Evolutionary conservation across 2,329 filamentous ascomycete species (phyloP).

Genomic region (Pseudomassariella vexata): DNA sequence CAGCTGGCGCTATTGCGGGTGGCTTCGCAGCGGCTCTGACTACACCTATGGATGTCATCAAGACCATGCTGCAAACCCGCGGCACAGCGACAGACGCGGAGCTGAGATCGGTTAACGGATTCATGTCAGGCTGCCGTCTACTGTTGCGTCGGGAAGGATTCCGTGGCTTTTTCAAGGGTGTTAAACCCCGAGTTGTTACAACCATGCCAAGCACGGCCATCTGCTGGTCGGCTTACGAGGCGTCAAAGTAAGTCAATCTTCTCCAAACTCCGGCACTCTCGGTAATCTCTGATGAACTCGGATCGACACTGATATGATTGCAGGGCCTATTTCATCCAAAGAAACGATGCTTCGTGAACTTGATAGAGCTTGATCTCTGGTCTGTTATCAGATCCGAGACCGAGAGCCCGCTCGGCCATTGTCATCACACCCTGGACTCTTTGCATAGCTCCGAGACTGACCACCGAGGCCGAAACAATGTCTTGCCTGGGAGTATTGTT

Average conservation of each 20-base stretch:
- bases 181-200: conserved; percentile 85
- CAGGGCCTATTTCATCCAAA: conserved; percentile 27
- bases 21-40: conserved; percentile 91
- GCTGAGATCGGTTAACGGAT: conserved; percentile 76
- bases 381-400: no score
- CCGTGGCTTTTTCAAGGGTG: conserved; percentile 85
- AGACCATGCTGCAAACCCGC: conserved; percentile 92
- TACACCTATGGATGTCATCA: conserved; percentile 96
- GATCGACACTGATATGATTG: conserved; percentile 1
- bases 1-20: conserved; percentile 86
- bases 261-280: neutral
- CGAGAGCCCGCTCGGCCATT: no score
- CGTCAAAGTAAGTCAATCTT: conserved; percentile 59
- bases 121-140: conserved; percentile 72
- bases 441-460: conserved; percentile 14
- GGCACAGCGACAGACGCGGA: conserved; percentile 77
- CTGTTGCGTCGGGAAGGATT: conserved; percentile 80
- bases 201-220: conserved; percentile 99
- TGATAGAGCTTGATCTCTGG: no score
- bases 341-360: conserved; percentile 20
- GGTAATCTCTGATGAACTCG: conserved; percentile 6
- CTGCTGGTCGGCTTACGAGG: conserved; percentile 81
- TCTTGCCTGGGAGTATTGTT: no score
- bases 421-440: no score
- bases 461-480: conserved; percentile 11